These are phyloP conservation scores for Bondarzewia mesenterica DNA, from an alignment of 1,284 basidiomycete species.

Conservation along the genomic window DNA sequence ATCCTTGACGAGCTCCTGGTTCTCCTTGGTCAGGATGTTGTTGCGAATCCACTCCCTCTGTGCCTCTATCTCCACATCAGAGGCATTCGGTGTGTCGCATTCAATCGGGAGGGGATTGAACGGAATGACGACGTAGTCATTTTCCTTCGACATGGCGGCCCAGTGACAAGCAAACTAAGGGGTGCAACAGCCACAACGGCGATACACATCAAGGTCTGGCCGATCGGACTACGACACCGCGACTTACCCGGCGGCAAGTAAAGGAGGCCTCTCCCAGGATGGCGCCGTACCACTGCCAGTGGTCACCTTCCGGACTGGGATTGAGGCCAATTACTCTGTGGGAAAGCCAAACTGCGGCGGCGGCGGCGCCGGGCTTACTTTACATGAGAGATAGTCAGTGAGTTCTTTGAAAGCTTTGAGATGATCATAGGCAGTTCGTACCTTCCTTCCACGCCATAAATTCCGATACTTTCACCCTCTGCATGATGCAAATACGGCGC, in stretches of 20 bases:
- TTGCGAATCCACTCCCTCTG: slow-evolving; percentile 30
- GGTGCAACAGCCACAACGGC: no score
- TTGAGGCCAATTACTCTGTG: slow-evolving; percentile 31
- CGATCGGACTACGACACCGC: slow-evolving; percentile 4
- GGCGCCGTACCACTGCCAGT: slow-evolving; percentile 28
- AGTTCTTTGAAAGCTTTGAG: no score
- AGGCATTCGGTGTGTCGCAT: slow-evolving; percentile 7
- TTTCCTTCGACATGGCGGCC: slow-evolving; percentile 30
- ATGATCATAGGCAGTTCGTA: slow-evolving; percentile 15
- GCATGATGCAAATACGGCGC: slow-evolving; percentile 26
- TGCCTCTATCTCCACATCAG: slow-evolving; percentile 17
- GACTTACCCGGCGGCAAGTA: slow-evolving; percentile 24
- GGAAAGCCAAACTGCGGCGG: slow-evolving; percentile 27
- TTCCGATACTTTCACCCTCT: slow-evolving; percentile 27
- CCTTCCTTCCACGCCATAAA: slow-evolving; percentile 40
- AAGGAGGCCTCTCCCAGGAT: slow-evolving; percentile 33
- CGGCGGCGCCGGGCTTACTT: slow-evolving; percentile 38
- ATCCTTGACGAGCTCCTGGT: slow-evolving; percentile 27
- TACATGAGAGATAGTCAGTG: background rate
- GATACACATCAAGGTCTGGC: no score
- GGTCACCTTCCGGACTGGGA: no score
- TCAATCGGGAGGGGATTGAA: slow-evolving; percentile 30
- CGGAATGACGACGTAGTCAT: slow-evolving; percentile 25
- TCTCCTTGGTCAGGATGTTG: slow-evolving; percentile 24
- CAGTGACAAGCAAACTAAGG: slow-evolving; percentile 27